Evolutionary conservation across 2,329 filamentous ascomycete genomes (phyloP), one percentile per base, ranked within the genome.

Genomic region (Phyllosticta citriasiana): DNA sequence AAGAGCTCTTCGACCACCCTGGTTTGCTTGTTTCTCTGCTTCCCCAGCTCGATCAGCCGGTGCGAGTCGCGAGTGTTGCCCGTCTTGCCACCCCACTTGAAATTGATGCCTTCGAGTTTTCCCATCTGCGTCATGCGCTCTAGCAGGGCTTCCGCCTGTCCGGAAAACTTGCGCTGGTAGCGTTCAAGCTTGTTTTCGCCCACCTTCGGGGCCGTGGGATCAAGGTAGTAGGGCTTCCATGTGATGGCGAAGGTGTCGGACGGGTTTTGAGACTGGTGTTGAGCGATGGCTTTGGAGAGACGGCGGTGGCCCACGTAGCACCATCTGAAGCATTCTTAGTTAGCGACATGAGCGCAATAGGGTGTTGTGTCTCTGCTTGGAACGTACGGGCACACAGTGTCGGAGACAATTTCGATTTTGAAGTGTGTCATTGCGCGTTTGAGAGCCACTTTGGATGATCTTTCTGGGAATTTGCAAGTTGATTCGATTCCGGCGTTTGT

Each of bases 31-130:
- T 79, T 74, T 27, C 70, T 85, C 69, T 70, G 77, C 69, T 79
- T 84, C 74, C 73, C 89, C 60, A 91, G 80, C 75, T 91, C 84
- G 53, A 92, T 81, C 63, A 93, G 70, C 3, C 91, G 83, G 73
- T 96, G 91, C 61, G 87, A 88, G 67, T 95, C 88, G 22, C 89
- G 80, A 19, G 90, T 93, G 68, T 86, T 88, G 55, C 91, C 91
- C 5, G 85, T 85, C 65, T 80, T 83, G 60, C 89, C 88, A 12
- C 82, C 82, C 65, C 87, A 88, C 24, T 82, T 82, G 74, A 95
- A 95, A 56, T 82, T 74, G 68, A 96, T 88, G 0, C 89, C 89
- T 56, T 88, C 85, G 24, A 77, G 74, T 47, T 78, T 76, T 16
- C 89, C 89, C 24, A 87, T 72, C 33, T 78, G 70, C 0, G 75